These are phyloP conservation scores for Colletotrichum lini DNA, from an alignment of 2,329 filamentous ascomycete genomes.

Conservation along the genomic window DNA sequence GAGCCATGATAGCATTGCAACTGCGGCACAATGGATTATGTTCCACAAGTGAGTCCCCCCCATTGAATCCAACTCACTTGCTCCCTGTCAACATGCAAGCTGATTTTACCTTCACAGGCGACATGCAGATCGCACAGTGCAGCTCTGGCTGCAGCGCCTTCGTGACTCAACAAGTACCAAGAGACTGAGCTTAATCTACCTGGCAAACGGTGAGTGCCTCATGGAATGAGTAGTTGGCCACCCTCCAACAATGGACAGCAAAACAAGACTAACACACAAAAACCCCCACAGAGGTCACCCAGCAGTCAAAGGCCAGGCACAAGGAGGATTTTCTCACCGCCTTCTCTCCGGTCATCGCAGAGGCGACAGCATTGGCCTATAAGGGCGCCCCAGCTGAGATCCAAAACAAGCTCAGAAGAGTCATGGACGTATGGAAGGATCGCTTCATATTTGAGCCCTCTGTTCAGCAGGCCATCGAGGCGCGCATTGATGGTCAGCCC, in stretches of 20 bases:
- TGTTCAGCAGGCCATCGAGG: constrained; percentile 86
- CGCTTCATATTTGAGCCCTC: constrained; percentile 85
- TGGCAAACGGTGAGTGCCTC: constrained; percentile 84
- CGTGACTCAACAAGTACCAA: constrained; percentile 90
- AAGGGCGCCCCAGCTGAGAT: constrained; percentile 89
- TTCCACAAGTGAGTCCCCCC: constrained; percentile 75
- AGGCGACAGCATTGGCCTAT: constrained; percentile 92
- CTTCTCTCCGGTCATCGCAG: constrained; percentile 91
- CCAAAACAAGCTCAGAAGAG: constrained; percentile 87
- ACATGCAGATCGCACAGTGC: constrained; percentile 91
- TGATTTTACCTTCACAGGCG: constrained; percentile 69
- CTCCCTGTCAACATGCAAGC: constrained; percentile 19
- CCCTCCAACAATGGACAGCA: background rate
- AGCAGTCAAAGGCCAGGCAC: constrained; percentile 93
- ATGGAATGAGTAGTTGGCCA: background rate
- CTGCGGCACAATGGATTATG: constrained; percentile 99
- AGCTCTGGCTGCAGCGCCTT: constrained; percentile 91
- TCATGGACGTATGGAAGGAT: constrained; percentile 95
- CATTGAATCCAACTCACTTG: constrained; percentile 24
- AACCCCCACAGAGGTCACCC: constrained; percentile 82
- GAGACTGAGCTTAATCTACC: constrained; percentile 90
- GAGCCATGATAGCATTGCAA: constrained; percentile 96
- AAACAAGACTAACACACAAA: constrained; percentile 11
- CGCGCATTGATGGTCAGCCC: constrained; percentile 79
- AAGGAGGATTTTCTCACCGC: constrained; percentile 95